Conservation (phyloP, 768 basidiomycete species). For the Mycena haematopus region DNA sequence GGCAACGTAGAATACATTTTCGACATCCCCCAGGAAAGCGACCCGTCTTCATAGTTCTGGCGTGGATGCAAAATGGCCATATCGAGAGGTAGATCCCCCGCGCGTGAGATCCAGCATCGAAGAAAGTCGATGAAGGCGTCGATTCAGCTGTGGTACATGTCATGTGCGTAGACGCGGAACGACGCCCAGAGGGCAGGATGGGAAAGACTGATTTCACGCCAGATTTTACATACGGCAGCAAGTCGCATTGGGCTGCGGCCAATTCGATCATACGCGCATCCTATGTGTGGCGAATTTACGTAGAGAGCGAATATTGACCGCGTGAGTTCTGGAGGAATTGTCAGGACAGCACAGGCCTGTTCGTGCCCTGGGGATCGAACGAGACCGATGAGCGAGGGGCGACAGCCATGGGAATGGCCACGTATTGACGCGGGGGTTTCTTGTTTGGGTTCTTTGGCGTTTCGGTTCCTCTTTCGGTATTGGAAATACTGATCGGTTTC, state of each 20-base stretch:
- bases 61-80: neutral
- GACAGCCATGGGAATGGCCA: too few species aligned
- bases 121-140: conserved; percentile 2
- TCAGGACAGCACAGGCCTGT: neutral
- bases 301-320: neutral
- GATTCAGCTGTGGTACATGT: conserved; percentile 1
- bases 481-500: too few species aligned
- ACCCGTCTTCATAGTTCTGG: neutral
- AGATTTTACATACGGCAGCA: neutral
- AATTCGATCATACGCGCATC: neutral
- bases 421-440: too few species aligned
- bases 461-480: too few species aligned
- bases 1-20: neutral
- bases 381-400: too few species aligned
- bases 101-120: neutral
- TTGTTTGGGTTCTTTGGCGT: too few species aligned
- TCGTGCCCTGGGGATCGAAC: too few species aligned
- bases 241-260: neutral
- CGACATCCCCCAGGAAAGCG: neutral
- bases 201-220: neutral
- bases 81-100: neutral
- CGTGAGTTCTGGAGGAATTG: neutral
- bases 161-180: neutral
- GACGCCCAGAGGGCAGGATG: neutral
- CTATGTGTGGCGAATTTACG: neutral